A percentile compares a stretch with the other conserved stretches of the same genome.
These are phyloP conservation scores for Calocybe indica DNA, from an alignment of 768 basidiomycete genomes.

Conservation along the genomic window DNA sequence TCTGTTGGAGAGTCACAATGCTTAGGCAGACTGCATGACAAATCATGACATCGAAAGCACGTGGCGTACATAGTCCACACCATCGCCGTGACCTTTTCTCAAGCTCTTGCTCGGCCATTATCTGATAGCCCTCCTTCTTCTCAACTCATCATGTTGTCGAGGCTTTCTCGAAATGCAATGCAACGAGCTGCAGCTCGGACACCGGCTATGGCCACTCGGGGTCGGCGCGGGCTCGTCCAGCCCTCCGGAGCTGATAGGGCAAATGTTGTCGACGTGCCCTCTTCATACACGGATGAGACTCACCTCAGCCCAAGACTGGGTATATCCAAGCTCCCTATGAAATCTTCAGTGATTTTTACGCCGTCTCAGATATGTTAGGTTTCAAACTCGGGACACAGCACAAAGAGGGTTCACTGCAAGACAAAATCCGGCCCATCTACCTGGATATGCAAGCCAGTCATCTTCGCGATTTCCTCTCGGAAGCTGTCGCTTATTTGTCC, in stretches of 20 bases:
- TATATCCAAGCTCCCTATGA: constrained; percentile 19
- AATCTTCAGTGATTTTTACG: constrained; percentile 1
- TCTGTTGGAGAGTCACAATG: too few species aligned
- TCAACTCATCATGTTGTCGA: constrained; percentile 47
- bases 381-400: constrained; percentile 70
- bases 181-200: constrained; percentile 26
- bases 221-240: constrained; percentile 64
- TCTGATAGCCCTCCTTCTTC: not conserved
- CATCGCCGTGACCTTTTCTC: too few species aligned
- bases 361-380: constrained; percentile 74
- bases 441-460: constrained; percentile 88
- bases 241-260: constrained; percentile 81
- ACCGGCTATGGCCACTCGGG: constrained; percentile 18
- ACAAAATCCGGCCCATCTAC: constrained; percentile 85
- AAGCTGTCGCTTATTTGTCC: constrained; percentile 3
- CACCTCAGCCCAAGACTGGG: constrained; percentile 70
- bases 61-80: too few species aligned
- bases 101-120: too few species aligned
- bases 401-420: constrained; percentile 49
- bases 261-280: constrained; percentile 76
- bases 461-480: not conserved
- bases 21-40: too few species aligned
- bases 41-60: too few species aligned
- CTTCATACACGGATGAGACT: constrained; percentile 62
- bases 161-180: constrained; percentile 37